Base-by-base conservation (phyloP, 2,329 filamentous ascomycete genomes). In the Biscogniauxia sp. region DNA sequence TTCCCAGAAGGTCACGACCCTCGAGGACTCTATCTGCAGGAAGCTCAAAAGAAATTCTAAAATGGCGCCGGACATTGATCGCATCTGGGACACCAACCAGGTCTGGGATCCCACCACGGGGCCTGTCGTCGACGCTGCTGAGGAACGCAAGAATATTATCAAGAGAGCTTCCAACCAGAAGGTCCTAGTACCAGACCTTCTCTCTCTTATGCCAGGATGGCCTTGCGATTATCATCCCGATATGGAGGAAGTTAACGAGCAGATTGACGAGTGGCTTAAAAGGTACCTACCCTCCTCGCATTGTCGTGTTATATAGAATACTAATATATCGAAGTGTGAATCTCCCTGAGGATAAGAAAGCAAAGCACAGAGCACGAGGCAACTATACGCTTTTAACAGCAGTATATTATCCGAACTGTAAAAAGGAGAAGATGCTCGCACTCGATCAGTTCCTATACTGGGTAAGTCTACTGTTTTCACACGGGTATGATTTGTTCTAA, bases 121-220 rank as follows among this genome's bases (percentile, higher is more conserved):
- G 23, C 23, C 28, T 45, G 20, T 17, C 19, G 17, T 54, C 20
- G 56, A 57, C 25, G 51, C 61, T 15, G 23, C 54, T 20, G 65
- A 70, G 50, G 68, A 70, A 54, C 67, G 68, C 15, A 63, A 68
- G 45, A 60, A n/a, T 3, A 60, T 72, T 49, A 57, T 71, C 51
- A 68, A 69, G 59, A 65, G 59, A 23, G 68, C 61, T 0, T 13
- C 67, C 25, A 62, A 64, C 51, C 70, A 71, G 57, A 69, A 69
- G 53, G 55, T 70, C 19, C 53, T 71, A 11, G 66, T 72, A 3
- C 70, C 68, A 1, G 67, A 65, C 45, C 65, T 71, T 19, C 53
- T 72, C n/a, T 69, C 69, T 2, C 61, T 72, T 3, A 68, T 71
- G 69, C 70, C 70, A 5, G 66, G 61, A 57, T 72, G 70, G 70